Percentiles rank a stretch among this genome's conserved stretches.
Evolutionary conservation across 805 yeast genomes (phyloP).

Genomic region (Pichia phayaonensis): DNA sequence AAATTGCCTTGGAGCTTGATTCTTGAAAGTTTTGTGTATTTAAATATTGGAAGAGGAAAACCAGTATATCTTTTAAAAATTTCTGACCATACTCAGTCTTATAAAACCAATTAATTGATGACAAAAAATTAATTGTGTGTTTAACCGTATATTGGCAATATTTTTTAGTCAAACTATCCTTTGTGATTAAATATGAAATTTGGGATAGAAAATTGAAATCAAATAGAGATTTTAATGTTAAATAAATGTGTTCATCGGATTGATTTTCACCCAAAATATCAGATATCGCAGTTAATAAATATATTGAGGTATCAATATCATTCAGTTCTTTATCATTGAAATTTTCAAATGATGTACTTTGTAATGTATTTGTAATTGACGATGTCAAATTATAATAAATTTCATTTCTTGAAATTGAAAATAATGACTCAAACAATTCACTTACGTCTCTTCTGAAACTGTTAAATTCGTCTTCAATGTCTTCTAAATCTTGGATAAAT

Average conservation of each 20-base stretch:
- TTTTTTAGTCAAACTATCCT: constrained; percentile 22
- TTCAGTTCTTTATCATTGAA: background rate
- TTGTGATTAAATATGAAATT: constrained; percentile 44
- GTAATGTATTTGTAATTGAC: constrained; percentile 26
- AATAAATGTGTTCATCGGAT: background rate
- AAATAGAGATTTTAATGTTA: background rate
- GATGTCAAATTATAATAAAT: constrained; percentile 39
- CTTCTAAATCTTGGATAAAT: constrained; percentile 28
- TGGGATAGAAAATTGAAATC: background rate
- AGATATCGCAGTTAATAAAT: constrained; percentile 38
- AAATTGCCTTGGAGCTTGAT: constrained; percentile 48
- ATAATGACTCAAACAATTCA: constrained; percentile 68
- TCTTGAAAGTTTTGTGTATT: constrained; percentile 9
- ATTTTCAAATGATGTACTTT: constrained; percentile 1
- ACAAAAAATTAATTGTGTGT: constrained; percentile 49
- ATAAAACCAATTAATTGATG: constrained; percentile 56
- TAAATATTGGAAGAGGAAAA: constrained; percentile 33
- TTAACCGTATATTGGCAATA: constrained; percentile 30
- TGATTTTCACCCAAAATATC: background rate
- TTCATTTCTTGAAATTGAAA: constrained; percentile 52
- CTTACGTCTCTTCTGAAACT: constrained; percentile 67
- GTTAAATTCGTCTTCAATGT: constrained; percentile 45
- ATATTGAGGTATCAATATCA: constrained; percentile 59
- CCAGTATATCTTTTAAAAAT: constrained; percentile 45
- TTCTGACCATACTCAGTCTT: constrained; percentile 35